Evolutionary conservation across 257 asterid genomes (phyloP).

Genomic region (Capsicum baccatum): DNA sequence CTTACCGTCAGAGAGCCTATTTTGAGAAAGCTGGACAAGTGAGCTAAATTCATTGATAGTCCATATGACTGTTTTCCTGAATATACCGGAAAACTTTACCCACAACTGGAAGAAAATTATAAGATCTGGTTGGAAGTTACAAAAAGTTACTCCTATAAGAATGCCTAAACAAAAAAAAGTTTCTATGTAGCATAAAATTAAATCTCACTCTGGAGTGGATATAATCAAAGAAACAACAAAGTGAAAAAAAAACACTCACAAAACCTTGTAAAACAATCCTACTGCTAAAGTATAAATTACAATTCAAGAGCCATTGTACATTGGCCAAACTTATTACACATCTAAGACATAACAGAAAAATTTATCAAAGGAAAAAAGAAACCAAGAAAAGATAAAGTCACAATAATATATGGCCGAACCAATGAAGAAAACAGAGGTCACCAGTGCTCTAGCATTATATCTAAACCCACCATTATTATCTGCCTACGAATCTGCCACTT

Average conservation of each 20-base stretch:
- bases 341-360: conserved; percentile 7
- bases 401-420: not conserved
- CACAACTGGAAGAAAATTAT: not conserved
- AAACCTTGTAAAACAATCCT: not conserved
- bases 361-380: not conserved
- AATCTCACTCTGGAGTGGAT: not conserved
- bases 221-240: not conserved
- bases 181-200: not conserved
- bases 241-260: not conserved
- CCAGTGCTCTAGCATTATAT: not conserved
- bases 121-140: not conserved
- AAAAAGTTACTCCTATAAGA: no score
- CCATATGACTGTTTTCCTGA: not conserved
- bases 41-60: not conserved
- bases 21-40: no score
- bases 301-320: not conserved
- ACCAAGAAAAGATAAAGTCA: not conserved
- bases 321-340: conserved; percentile 20
- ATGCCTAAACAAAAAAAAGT: not conserved
- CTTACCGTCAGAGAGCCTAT: no score
- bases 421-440: not conserved
- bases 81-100: not conserved
- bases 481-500: conserved; percentile 50
- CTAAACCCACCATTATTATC: conserved; percentile 30
- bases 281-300: not conserved